Evolutionary conservation across 1,139 yeast species (phyloP).

Genomic region (Geotrichum klebahnii): DNA sequence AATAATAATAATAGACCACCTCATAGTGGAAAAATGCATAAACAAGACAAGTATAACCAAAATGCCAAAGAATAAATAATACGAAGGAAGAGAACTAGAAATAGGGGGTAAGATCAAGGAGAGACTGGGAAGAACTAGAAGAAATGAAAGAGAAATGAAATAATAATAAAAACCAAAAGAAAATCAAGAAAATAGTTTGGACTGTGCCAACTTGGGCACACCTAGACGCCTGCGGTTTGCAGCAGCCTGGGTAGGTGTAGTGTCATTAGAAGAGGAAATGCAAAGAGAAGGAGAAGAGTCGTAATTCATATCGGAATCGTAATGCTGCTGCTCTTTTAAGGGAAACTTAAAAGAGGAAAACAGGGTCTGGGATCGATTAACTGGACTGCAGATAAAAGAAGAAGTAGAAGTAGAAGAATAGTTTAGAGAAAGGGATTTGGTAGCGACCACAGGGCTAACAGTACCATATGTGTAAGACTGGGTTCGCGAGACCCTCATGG

Average conservation of each 20-base stretch:
- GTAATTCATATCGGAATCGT: not conserved
- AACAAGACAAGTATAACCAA: conserved; percentile 18
- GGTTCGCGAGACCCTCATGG: conserved; percentile 18
- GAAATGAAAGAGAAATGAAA: not conserved
- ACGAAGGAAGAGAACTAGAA: too few relatives aligned
- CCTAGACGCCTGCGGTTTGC: conserved; percentile 5
- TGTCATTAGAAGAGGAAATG: conserved; percentile 1
- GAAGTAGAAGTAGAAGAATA: not conserved
- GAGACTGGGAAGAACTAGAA: not conserved
- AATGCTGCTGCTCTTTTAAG: too few relatives aligned
- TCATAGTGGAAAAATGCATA: too few relatives aligned
- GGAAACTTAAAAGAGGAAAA: conserved; percentile 6
- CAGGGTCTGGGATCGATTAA: not conserved
- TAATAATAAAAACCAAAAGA: not conserved
- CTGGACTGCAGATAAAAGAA: not conserved
- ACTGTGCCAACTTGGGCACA: conserved; percentile 13
- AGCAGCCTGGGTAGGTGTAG: conserved; percentile 4
- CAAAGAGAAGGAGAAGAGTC: conserved; percentile 17
- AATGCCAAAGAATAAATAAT: conserved; percentile 14
- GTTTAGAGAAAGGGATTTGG: conserved; percentile 4
- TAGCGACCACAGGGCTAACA: not conserved
- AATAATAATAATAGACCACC: conserved; percentile 7
- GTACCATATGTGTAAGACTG: conserved; percentile 12
- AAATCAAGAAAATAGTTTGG: conserved; percentile 9
- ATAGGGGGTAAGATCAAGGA: not conserved